Evolutionary conservation across 305 asterid species (phyloP), one percentile per base, ranked within the genome.

Genomic region (Petunia hybrid): DNA sequence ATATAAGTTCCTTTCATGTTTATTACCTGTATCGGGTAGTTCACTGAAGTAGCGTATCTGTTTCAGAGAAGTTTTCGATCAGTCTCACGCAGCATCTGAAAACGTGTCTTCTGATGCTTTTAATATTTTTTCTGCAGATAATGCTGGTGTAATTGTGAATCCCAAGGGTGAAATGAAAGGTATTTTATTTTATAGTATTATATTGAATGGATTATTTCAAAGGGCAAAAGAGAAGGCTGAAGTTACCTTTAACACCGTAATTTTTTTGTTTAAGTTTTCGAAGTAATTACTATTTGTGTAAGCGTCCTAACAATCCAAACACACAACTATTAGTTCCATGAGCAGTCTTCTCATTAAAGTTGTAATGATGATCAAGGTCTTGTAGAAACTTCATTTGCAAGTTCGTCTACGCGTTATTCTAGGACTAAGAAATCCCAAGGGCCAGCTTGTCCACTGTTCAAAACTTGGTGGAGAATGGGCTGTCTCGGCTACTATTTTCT

Each of bases 101-200:
- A 22, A 70, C 60, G 38, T 4, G 41, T 80, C 39, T 45, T 16
- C 61, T 64, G 35, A 8, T 38, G 39, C 41, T 6, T 82, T 62
- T 80, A 38, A 57, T 42, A 1, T 81, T 64, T 41, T 65, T 65
- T 63, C 8, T 82, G 45, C 86, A 91, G 95, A 91, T 77, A 91
- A 91, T 88, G 95, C 95, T 82, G 95, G 95, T 2, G 95, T 91
- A 56, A 91, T 91, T 70, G 95, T 89, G 84, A 91, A 91, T 63
- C 95, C 95, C 14, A 91, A 91, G 83, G 95, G 95, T 65, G 95
- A 91, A 91, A 91, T 91, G 95, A 91, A 91, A 86, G 95, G 95
- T 91, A 78, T 36, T 79, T 43, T 48, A 3, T 45, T 70, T 31
- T 43, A n/a, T 3, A n/a, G 14, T n/a, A 57, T 8, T n/a, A 14